Percentiles rank a stretch among this genome's conserved stretches.
Conservation (phyloP, 176 grass and related monocot species). For the Oryza glaberrima region DNA sequence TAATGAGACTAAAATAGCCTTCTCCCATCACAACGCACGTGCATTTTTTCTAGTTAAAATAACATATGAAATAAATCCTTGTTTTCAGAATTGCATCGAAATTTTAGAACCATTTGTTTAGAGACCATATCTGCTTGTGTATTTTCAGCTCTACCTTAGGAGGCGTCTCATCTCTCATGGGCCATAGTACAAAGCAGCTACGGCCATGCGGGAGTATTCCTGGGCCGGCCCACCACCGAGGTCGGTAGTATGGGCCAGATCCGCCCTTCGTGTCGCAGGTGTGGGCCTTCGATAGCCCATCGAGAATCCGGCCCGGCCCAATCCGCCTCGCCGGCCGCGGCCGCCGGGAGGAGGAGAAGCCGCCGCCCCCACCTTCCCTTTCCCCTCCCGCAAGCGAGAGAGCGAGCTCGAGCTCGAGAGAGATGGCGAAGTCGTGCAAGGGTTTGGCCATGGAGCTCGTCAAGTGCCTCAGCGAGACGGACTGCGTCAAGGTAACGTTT, state of each 20-base stretch:
- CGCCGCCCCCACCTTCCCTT: background rate
- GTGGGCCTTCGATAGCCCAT: background rate
- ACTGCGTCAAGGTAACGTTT: conserved; percentile 74
- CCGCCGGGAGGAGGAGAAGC: background rate
- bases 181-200: background rate
- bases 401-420: background rate
- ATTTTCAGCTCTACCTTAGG: background rate
- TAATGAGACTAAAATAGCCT: too few species aligned
- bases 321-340: conserved; percentile 1
- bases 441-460: conserved; percentile 95
- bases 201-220: too few species aligned
- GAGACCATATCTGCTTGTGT: background rate
- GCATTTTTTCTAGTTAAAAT: too few species aligned
- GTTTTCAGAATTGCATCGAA: too few species aligned
- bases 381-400: background rate
- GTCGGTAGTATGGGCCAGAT: background rate
- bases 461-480: conserved; percentile 93
- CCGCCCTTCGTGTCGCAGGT: background rate
- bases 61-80: too few species aligned
- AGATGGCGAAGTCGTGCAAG: conserved; percentile 90
- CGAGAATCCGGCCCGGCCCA: background rate
- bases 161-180: too few species aligned
- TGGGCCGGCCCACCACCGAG: background rate
- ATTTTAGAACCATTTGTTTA: too few species aligned
- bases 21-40: too few species aligned